phyloP scores from a whole-genome alignment of 208 protist species.

The Leishmania major region DNA sequence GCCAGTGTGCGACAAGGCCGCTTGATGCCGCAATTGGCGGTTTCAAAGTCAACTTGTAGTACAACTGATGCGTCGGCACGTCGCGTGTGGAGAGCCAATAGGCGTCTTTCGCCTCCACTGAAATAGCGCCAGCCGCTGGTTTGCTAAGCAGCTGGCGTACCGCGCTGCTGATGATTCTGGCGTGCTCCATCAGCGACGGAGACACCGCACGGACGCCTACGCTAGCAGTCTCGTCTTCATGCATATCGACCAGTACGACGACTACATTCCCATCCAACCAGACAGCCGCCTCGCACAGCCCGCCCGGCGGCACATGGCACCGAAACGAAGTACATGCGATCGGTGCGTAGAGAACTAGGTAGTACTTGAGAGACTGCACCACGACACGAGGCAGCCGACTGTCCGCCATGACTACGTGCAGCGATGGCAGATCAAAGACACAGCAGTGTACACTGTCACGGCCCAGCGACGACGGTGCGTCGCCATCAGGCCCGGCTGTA shows the following conservation, averaged over 20 bases:
- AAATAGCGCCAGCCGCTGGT: neutral
- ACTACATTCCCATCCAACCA: slow-evolving; percentile 19
- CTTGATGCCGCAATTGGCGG: neutral
- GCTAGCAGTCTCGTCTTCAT: no score
- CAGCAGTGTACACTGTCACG: slow-evolving; percentile 5
- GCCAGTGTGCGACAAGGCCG: slow-evolving; percentile 7
- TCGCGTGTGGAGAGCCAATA: slow-evolving; percentile 21
- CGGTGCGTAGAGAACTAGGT: slow-evolving; percentile 30
- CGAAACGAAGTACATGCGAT: slow-evolving; percentile 22
- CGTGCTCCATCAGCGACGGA: slow-evolving; percentile 19
- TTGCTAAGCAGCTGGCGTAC: slow-evolving; percentile 8
- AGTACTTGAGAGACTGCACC: slow-evolving; percentile 21
- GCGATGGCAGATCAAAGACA: slow-evolving; percentile 15
- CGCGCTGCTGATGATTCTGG: slow-evolving; percentile 10
- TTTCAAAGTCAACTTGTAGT: slow-evolving; percentile 6
- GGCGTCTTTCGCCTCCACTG: slow-evolving; percentile 7
- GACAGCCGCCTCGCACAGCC: slow-evolving; percentile 20
- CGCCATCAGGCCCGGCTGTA: neutral
- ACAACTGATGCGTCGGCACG: neutral
- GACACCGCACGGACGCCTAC: neutral
- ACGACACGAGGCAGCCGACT: slow-evolving; percentile 9
- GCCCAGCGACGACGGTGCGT: neutral
- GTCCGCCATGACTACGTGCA: slow-evolving; percentile 20
- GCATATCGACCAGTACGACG: slow-evolving; percentile 20
- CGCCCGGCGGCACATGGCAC: slow-evolving; percentile 20